phyloP scores from a whole-genome alignment of 257 asterid species.

The Avicennia marina region DNA sequence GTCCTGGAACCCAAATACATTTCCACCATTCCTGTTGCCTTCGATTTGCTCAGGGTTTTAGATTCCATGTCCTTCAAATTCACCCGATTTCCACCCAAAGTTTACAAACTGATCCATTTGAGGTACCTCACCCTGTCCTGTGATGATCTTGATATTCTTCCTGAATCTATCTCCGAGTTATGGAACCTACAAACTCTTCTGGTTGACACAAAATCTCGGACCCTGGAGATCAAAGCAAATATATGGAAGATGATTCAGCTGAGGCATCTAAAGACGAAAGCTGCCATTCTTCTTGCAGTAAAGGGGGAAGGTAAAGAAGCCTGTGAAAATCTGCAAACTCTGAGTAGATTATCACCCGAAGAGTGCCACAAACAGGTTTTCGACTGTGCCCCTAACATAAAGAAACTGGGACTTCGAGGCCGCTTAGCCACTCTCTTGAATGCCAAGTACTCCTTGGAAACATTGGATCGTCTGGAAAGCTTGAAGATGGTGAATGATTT shows the following conservation, averaged over 20 bases:
- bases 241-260: constrained; percentile 42
- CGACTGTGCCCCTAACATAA: background rate
- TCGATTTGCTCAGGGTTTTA: constrained; percentile 32
- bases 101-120: constrained; percentile 30
- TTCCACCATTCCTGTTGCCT: constrained; percentile 27
- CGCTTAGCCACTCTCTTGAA: background rate
- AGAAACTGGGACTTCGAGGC: constrained; percentile 30
- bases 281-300: constrained; percentile 30
- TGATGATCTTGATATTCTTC: constrained; percentile 21
- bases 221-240: constrained; percentile 34
- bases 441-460: background rate
- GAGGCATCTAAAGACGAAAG: constrained; percentile 41
- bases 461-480: constrained; percentile 19
- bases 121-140: constrained; percentile 34
- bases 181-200: constrained; percentile 53
- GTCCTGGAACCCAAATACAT: background rate
- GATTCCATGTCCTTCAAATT: constrained; percentile 32
- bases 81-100: constrained; percentile 15
- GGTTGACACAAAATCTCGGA: constrained; percentile 29
- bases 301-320: constrained; percentile 15
- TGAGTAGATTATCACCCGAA: constrained; percentile 18
- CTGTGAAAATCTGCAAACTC: constrained; percentile 20
- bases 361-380: constrained; percentile 22
- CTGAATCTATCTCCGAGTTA: constrained; percentile 27
- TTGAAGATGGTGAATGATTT: constrained; percentile 34